Conservation (phyloP, 2,329 filamentous ascomycete species). For the Magnaporthiopsis incrustans region DNA sequence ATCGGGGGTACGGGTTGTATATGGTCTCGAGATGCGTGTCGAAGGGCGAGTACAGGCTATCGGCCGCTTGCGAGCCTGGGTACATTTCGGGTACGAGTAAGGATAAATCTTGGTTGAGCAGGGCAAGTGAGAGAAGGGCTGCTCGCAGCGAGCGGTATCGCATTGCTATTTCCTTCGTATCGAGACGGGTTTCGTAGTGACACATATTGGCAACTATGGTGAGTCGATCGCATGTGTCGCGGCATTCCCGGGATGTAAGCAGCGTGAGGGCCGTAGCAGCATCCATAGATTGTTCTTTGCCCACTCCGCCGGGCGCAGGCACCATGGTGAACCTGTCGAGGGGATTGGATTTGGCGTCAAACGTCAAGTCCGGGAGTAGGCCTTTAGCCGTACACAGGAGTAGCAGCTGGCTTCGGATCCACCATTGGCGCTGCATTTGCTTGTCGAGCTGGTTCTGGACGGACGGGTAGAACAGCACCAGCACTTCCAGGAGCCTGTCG, state of each 20-base stretch:
- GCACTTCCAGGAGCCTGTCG: too few relatives aligned
- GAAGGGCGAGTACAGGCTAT: not conserved
- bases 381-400: too few relatives aligned
- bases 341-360: too few relatives aligned
- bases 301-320: too few relatives aligned
- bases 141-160: not conserved
- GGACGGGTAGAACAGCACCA: too few relatives aligned
- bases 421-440: too few relatives aligned
- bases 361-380: too few relatives aligned
- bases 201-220: not conserved
- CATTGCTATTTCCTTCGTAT: not conserved
- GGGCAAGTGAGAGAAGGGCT: not conserved
- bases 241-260: not conserved
- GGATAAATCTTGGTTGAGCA: not conserved
- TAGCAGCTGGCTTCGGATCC: too few relatives aligned
- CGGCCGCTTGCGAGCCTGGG: not conserved
- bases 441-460: too few relatives aligned
- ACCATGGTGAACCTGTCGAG: too few relatives aligned
- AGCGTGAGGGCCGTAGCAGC: not conserved
- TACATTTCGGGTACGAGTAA: not conserved
- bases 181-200: not conserved
- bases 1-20: not conserved
- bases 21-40: not conserved
- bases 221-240: not conserved
- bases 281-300: not conserved